Evolutionary conservation across 306 rosid species (phyloP).

Genomic region (Hippophae gyantsensis): DNA sequence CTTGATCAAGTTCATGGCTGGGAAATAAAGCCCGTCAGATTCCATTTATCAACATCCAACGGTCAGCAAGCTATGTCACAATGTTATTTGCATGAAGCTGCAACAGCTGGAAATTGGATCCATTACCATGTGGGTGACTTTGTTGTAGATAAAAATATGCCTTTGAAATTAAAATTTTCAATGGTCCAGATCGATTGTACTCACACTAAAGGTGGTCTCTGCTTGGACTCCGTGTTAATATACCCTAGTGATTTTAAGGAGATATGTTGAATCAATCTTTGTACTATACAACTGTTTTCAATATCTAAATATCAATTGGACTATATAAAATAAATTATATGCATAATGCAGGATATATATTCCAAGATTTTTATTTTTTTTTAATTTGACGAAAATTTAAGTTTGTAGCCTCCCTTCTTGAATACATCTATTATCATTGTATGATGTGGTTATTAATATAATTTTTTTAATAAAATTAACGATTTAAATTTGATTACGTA

Average conservation of each 20-base stretch:
- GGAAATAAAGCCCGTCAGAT: conserved; percentile 67
- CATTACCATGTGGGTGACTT: conserved; percentile 63
- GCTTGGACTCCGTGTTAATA: conserved; percentile 55
- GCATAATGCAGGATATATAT: too few relatives aligned
- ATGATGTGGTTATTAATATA: too few relatives aligned
- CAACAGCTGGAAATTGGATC: conserved; percentile 40
- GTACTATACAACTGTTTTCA: too few relatives aligned
- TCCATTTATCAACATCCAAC: conserved; percentile 52
- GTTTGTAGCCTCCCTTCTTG: too few relatives aligned
- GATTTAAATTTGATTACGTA: too few relatives aligned
- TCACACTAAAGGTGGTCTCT: conserved; percentile 85
- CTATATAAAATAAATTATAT: too few relatives aligned
- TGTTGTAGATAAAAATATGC: conserved; percentile 15
- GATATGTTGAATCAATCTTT: neutral
- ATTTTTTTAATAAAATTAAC: too few relatives aligned
- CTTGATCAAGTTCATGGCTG: conserved; percentile 75
- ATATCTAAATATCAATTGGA: too few relatives aligned
- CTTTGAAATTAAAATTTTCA: conserved; percentile 43
- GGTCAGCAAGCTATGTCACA: conserved; percentile 48
- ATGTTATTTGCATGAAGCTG: conserved; percentile 32
- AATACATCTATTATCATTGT: too few relatives aligned
- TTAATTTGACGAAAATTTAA: too few relatives aligned
- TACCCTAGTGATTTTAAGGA: conserved; percentile 30
- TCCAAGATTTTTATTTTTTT: too few relatives aligned
- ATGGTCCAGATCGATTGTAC: conserved; percentile 90